Conservation (phyloP, 1,284 basidiomycete species). For the Moesziomyces sp. region DNA sequence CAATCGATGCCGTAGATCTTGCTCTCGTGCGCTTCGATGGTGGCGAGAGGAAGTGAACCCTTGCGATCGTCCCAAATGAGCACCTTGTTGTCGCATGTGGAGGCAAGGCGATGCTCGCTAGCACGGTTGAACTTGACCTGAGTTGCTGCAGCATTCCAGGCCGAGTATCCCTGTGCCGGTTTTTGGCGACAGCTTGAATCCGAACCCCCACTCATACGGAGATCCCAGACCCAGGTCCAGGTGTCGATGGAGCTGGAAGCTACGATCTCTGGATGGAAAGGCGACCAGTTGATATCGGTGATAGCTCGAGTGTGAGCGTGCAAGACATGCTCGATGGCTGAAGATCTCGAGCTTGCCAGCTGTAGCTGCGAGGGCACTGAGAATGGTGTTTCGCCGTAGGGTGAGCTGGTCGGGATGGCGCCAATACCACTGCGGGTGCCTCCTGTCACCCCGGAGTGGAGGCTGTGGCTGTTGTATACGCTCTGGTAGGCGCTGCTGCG, state of each 20-base stretch:
- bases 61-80: constrained; percentile 67
- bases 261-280: constrained; percentile 64
- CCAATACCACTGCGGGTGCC: constrained; percentile 38
- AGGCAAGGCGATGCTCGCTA: constrained; percentile 51
- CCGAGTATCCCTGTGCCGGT: constrained; percentile 62
- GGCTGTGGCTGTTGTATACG: constrained; percentile 38
- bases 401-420: constrained; percentile 19
- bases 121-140: constrained; percentile 64
- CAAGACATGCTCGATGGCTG: constrained; percentile 61
- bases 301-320: constrained; percentile 64
- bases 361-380: constrained; percentile 19
- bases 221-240: constrained; percentile 66
- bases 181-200: constrained; percentile 29
- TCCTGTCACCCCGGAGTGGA: constrained; percentile 34
- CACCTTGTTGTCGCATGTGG: constrained; percentile 63
- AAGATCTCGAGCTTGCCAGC: constrained; percentile 26
- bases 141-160: constrained; percentile 66
- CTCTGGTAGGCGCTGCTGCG: constrained; percentile 42
- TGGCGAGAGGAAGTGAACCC: constrained; percentile 53
- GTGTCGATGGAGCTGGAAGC: constrained; percentile 66
- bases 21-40: constrained; percentile 62
- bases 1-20: constrained; percentile 67
- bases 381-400: constrained; percentile 23
- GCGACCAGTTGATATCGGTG: constrained; percentile 67
- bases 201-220: constrained; percentile 50